These are phyloP conservation scores for Cystobasidium onofrii DNA, from an alignment of 768 basidiomycete species.

Conservation along the genomic window DNA sequence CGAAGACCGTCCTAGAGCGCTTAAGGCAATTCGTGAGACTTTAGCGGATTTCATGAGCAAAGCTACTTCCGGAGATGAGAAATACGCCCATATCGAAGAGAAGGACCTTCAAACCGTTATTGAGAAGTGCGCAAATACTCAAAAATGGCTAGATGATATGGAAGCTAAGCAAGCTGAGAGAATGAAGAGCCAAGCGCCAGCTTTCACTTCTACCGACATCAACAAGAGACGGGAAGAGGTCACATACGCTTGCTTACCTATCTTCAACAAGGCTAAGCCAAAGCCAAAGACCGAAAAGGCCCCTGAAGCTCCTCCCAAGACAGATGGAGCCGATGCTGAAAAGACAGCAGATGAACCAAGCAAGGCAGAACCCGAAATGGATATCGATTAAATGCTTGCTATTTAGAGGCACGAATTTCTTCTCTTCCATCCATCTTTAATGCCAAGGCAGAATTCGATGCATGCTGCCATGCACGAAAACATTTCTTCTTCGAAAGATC, in stretches of 20 bases:
- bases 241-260: constrained; percentile 65
- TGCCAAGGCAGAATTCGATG: too few relatives aligned
- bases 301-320: constrained; percentile 41
- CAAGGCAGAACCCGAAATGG: constrained; percentile 45
- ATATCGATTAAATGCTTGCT: constrained; percentile 41
- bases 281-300: constrained; percentile 51
- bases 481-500: too few relatives aligned
- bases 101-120: constrained; percentile 77
- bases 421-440: too few relatives aligned
- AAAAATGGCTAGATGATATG: constrained; percentile 96
- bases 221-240: constrained; percentile 83
- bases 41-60: constrained; percentile 76
- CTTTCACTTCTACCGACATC: constrained; percentile 72
- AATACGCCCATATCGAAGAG: constrained; percentile 74
- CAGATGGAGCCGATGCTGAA: constrained; percentile 36
- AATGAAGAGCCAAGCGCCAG: constrained; percentile 77
- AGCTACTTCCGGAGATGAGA: constrained; percentile 62
- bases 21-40: constrained; percentile 71
- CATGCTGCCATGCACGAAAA: too few relatives aligned
- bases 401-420: too few relatives aligned
- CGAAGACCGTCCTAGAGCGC: constrained; percentile 68
- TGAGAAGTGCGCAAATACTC: constrained; percentile 78
- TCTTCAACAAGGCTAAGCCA: constrained; percentile 86
- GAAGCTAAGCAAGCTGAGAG: constrained; percentile 75
- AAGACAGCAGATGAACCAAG: constrained; percentile 36